Conservation (phyloP, 495 filamentous ascomycete genomes). For the Penicillium soppii region DNA sequence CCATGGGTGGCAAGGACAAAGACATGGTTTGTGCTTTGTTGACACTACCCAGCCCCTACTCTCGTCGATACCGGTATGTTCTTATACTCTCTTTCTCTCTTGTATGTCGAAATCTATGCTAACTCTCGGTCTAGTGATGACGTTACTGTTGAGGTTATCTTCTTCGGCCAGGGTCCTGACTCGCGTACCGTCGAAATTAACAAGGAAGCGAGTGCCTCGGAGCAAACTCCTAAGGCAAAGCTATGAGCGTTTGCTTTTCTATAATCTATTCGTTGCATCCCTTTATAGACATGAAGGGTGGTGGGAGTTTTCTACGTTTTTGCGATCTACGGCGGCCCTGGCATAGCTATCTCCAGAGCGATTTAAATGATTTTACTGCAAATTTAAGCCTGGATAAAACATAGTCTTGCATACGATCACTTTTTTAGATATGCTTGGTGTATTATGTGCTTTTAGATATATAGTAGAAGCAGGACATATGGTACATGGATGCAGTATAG, state of each 20-base stretch:
- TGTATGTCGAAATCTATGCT: neutral
- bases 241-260: conserved; percentile 34
- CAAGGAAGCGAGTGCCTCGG: conserved; percentile 74
- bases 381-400: no score
- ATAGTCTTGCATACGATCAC: no score
- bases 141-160: conserved; percentile 96
- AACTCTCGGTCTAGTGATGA: conserved; percentile 64
- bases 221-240: conserved; percentile 56
- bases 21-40: conserved; percentile 94
- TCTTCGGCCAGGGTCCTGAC: conserved; percentile 82
- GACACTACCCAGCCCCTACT: conserved; percentile 87
- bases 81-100: neutral
- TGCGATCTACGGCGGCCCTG: neutral
- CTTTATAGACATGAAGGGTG: neutral
- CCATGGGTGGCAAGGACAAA: conserved; percentile 86
- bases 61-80: conserved; percentile 79
- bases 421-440: no score
- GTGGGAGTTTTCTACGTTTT: neutral
- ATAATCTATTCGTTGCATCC: neutral
- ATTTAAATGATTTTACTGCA: no score
- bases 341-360: no score
- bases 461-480: neutral
- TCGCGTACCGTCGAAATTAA: conserved; percentile 78
- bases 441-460: neutral
- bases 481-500: neutral